A percentile compares a stretch with the other conserved stretches of the same genome.
Evolutionary conservation across 768 basidiomycete species (phyloP).

Genomic region (Pisolithus albus): DNA sequence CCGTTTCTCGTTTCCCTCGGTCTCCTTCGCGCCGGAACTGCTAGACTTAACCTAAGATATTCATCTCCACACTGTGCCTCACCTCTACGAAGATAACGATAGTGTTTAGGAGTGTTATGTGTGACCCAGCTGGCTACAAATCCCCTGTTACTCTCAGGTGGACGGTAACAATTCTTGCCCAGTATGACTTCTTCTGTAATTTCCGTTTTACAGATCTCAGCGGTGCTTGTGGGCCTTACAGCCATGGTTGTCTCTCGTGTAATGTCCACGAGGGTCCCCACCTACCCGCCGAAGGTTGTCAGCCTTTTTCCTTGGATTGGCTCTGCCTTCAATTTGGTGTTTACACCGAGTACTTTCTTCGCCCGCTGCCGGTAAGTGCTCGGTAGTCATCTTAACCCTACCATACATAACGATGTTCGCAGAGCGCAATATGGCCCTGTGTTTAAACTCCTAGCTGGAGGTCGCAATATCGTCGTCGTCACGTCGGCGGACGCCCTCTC

Average conservation of each 20-base stretch:
- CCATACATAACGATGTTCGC: neutral
- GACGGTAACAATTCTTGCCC: no score
- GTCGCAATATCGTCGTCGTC: slow-evolving; percentile 10
- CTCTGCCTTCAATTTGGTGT: slow-evolving; percentile 8
- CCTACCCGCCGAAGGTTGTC: slow-evolving; percentile 4
- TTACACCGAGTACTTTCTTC: slow-evolving; percentile 13
- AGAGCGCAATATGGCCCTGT: slow-evolving; percentile 13
- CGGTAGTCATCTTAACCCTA: no score
- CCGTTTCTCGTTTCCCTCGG: no score
- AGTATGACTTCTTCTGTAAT: neutral
- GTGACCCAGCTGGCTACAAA: no score
- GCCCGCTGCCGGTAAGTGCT: slow-evolving; percentile 14
- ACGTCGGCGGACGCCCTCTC: slow-evolving; percentile 11
- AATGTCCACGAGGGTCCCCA: neutral
- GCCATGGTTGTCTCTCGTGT: neutral
- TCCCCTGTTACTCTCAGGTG: no score
- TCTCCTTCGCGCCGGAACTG: no score
- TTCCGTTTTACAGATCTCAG: neutral
- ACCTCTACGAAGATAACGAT: no score
- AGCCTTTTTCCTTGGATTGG: slow-evolving; percentile 13
- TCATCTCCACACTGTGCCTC: no score
- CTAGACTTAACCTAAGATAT: no score
- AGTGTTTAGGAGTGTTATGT: no score
- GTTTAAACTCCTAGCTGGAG: slow-evolving; percentile 15
- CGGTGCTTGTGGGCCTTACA: neutral